phyloP scores from a whole-genome alignment of 768 basidiomycete species.

The Suillus occidentalis region DNA sequence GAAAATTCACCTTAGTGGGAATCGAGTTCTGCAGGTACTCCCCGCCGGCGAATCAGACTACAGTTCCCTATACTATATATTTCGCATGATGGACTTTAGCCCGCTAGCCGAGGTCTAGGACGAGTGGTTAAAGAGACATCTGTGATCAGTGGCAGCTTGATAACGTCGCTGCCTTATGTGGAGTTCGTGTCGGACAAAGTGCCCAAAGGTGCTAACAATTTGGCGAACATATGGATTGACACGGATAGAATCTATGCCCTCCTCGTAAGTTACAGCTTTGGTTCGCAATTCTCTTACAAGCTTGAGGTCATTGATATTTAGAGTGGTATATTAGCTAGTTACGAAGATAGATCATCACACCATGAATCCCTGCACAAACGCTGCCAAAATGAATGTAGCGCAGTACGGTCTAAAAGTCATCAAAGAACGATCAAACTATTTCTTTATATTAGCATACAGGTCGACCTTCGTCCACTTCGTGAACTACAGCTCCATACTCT shows the following conservation, averaged over 20 bases:
- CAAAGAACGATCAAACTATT: not conserved
- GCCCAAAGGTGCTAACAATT: not conserved
- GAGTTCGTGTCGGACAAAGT: not conserved
- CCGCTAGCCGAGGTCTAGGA: too few species aligned
- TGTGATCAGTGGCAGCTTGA: not conserved
- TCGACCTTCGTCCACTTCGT: not conserved
- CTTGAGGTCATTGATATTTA: not conserved
- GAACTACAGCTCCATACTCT: slow-evolving; percentile 3
- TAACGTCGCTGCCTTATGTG: not conserved
- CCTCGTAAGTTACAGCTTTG: not conserved
- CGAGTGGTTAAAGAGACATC: not conserved
- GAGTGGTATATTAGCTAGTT: not conserved
- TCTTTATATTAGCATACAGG: slow-evolving; percentile 10
- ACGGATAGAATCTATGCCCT: not conserved
- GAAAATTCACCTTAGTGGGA: not conserved
- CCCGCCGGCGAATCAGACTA: not conserved
- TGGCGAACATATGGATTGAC: not conserved
- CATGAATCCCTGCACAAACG: not conserved
- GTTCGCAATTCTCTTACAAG: not conserved
- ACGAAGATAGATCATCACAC: not conserved
- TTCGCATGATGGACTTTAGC: not conserved
- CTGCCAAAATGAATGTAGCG: not conserved
- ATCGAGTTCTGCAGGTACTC: not conserved
- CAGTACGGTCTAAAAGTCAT: not conserved
- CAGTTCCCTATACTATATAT: not conserved